Evolutionary conservation across 2,329 filamentous ascomycete species (phyloP), one percentile per base, ranked within the genome.

Genomic region (Xylaria sp.): DNA sequence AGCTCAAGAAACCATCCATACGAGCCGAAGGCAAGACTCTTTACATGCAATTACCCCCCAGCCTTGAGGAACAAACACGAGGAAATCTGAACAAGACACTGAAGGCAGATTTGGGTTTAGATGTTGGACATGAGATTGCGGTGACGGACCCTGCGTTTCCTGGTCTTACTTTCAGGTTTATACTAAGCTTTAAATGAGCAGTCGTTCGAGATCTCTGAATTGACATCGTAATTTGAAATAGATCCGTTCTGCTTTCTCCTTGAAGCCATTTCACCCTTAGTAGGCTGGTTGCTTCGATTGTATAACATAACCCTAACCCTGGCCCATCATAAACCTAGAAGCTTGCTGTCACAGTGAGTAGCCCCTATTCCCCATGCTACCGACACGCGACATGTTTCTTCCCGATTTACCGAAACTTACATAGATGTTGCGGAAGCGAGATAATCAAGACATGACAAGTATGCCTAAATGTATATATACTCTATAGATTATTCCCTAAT

Each of bases 1-100:
- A 98, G 81, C 86, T 99, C 64, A 98, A 98, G 86, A 94, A 94
- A 79, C 95, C 96, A 0, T 97, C 93, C 7, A 88, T 99, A 74
- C 88, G 94, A 58, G 85, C 84, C 0, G 91, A 95, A 74, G 88
- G 89, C 63, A 96, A 92, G 84, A 96, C 93, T 3, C 85, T 99
- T 52, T 99, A 98, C 80, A 96, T 97, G 86, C 94, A 94, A 74
- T 90, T 88, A 34, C 94, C 96, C 0, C 89, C 91, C 6, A 89
- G 92, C 71, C 83, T 99, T 64, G 93, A 97, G 78, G 89, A 94
- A 82, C 89, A 94, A 82, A 98, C 95, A 0, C 86, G 93, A 64
- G 89, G 90, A 1, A 98, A 99, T 78, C 83, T 99, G 71, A 84
- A 85, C 70, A 93, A 92, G 83, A 96, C 91, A 76, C 84, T 99